Base-by-base conservation (phyloP, 495 filamentous ascomycete genomes). In the Schizothecium vesticola region DNA sequence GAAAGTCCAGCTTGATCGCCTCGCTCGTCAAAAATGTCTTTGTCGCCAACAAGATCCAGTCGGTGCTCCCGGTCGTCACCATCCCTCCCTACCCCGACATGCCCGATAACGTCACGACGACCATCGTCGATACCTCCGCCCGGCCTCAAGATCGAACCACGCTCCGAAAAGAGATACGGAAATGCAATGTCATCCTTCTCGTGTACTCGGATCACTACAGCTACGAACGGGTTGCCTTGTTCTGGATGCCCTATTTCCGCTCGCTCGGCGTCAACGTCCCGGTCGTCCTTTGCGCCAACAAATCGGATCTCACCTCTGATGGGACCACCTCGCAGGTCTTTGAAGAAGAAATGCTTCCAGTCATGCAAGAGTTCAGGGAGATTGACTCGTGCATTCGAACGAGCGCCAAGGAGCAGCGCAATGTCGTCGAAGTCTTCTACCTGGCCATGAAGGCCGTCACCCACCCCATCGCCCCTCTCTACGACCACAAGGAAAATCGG, bases 291-390 rank as follows among this genome's bases (percentile, higher is more conserved):
- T 98, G 96, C 79, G 93, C 95, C 73, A 98, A 97, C 83, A 99
- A 99, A 79, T 90, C 92, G 22, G 95, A 99, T 73, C 85, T 97
- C 43, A 86, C 86, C 9, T 83, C 84, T 21, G 71, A 74, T 25
- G 83, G 84, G 24, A 89, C 81, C 63, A 92, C 91, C 62, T 82
- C 90, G 1, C 90, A 96, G 75, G 90, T 97, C 13, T 85, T 96
- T 12, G 91, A 94, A 73, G 94, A 97, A 74, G 95, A 99, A 81
- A 99, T 99, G 96, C 82, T 99, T 62, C 96, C 95, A 3, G 89
- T 98, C 71, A 98, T 99, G 95, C 87, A 91, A 57, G 95, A 99
- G 78, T 99, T 98, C 83, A 95, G 97, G 76, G 95, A 99, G 79
- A 97, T 99, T 60, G 95, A 99, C 73, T 96, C 93, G 1, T 97